A percentile compares a stretch with the other conserved stretches of the same genome.
Evolutionary conservation across 2,329 filamentous ascomycete genomes (phyloP).

Genomic region (Pyrenochaeta sp.): DNA sequence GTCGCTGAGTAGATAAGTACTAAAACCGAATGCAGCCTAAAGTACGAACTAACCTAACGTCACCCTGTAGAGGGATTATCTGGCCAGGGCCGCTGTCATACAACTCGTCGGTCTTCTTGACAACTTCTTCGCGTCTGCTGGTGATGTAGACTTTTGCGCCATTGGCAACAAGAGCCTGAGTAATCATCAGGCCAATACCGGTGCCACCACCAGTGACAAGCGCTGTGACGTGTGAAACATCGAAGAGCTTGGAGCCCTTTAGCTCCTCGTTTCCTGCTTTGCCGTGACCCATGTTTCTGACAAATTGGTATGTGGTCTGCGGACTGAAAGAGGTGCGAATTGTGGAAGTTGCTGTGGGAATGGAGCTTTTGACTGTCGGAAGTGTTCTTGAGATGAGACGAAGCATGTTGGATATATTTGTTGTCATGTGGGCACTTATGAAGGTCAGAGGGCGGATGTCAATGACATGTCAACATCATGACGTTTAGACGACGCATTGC

Average conservation of each 20-base stretch:
- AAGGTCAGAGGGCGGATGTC: constrained; percentile 17
- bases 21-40: not conserved
- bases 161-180: constrained; percentile 62
- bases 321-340: constrained; percentile 18
- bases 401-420: constrained; percentile 33
- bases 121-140: constrained; percentile 39
- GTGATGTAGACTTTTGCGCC: constrained; percentile 56
- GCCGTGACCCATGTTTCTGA: constrained; percentile 43
- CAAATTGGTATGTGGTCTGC: constrained; percentile 25
- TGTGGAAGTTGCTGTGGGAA: constrained; percentile 7
- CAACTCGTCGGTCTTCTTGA: constrained; percentile 55
- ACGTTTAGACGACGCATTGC: constrained; percentile 34
- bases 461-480: constrained; percentile 38
- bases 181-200: constrained; percentile 69
- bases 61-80: constrained; percentile 52
- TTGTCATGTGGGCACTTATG: constrained; percentile 18
- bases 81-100: constrained; percentile 58
- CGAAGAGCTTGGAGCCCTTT: constrained; percentile 54
- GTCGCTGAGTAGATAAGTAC: constrained; percentile 41
- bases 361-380: constrained; percentile 3
- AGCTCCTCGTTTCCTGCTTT: constrained; percentile 52
- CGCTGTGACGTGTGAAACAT: constrained; percentile 56
- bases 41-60: constrained; percentile 34
- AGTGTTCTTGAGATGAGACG: constrained; percentile 35
- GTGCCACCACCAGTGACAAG: constrained; percentile 58